Evolutionary conservation across 495 filamentous ascomycete genomes (phyloP).

Genomic region (Massariosphaeria phaeospora): DNA sequence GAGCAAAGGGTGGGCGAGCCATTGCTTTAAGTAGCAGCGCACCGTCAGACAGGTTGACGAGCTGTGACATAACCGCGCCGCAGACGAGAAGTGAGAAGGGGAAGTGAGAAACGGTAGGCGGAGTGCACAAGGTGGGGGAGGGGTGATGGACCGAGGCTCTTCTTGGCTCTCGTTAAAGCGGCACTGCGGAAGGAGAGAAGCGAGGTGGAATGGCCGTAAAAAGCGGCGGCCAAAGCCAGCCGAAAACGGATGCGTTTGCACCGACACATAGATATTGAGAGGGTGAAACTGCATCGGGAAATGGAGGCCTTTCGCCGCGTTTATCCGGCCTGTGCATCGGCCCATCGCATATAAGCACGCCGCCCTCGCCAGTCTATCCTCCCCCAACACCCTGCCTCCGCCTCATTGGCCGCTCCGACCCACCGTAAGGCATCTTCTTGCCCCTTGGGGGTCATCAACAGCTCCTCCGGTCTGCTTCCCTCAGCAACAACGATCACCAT

Average conservation of each 20-base stretch:
- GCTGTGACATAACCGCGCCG: not conserved
- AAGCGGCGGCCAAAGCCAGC: constrained; percentile 1
- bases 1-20: not conserved
- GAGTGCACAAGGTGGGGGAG: not conserved
- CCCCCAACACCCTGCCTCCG: too few relatives aligned
- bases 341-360: too few relatives aligned
- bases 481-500: too few relatives aligned
- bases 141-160: not conserved
- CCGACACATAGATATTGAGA: not conserved
- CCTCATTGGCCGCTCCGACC: too few relatives aligned
- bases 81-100: not conserved
- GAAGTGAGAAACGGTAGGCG: not conserved
- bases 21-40: not conserved
- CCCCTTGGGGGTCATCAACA: too few relatives aligned
- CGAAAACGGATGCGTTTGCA: constrained; percentile 1
- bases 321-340: too few relatives aligned
- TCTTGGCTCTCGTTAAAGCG: not conserved
- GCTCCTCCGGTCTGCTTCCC: too few relatives aligned
- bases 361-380: too few relatives aligned
- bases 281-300: too few relatives aligned
- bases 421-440: too few relatives aligned
- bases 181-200: not conserved
- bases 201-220: not conserved
- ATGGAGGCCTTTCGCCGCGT: too few relatives aligned
- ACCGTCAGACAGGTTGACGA: not conserved